phyloP scores from a whole-genome alignment of 495 filamentous ascomycete species.

The Haplographium delicatum region DNA sequence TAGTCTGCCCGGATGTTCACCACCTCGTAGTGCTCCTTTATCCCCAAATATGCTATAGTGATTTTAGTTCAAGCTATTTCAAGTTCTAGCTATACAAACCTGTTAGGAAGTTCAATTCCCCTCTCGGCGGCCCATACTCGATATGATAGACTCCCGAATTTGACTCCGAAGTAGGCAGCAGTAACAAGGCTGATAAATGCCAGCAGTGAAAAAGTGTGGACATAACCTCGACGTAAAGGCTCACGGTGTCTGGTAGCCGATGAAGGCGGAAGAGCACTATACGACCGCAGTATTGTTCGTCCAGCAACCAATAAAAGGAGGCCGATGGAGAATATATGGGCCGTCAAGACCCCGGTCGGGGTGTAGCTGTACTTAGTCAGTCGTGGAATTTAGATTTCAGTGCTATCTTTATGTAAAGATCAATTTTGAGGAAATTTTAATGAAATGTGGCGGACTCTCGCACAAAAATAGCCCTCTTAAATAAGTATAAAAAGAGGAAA shows the following conservation, averaged over 20 bases:
- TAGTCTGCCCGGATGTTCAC: slow-evolving; percentile 27
- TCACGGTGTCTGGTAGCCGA: slow-evolving; percentile 41
- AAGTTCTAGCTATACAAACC: slow-evolving; percentile 19
- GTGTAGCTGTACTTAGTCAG: slow-evolving; percentile 33
- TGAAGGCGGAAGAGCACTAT: slow-evolving; percentile 39
- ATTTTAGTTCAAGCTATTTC: neutral
- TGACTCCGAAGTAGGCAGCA: slow-evolving; percentile 32
- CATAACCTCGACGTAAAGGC: slow-evolving; percentile 35
- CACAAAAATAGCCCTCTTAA: no score
- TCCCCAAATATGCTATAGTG: slow-evolving; percentile 19
- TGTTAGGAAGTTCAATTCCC: slow-evolving; percentile 34
- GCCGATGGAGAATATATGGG: slow-evolving; percentile 30
- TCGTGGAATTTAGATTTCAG: no score
- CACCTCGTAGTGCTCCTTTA: slow-evolving; percentile 19
- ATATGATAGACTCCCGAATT: slow-evolving; percentile 39
- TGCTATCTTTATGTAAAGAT: no score
- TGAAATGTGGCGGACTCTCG: no score
- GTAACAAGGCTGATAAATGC: slow-evolving; percentile 33
- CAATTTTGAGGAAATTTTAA: no score
- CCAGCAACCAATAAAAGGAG: slow-evolving; percentile 34
- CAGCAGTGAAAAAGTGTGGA: slow-evolving; percentile 36
- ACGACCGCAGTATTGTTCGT: slow-evolving; percentile 37
- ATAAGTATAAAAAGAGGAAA: neutral
- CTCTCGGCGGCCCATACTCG: slow-evolving; percentile 43
- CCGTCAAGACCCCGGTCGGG: slow-evolving; percentile 33